Evolutionary conservation across 2,329 filamentous ascomycete genomes (phyloP).

Genomic region (Colletotrichum sp.): DNA sequence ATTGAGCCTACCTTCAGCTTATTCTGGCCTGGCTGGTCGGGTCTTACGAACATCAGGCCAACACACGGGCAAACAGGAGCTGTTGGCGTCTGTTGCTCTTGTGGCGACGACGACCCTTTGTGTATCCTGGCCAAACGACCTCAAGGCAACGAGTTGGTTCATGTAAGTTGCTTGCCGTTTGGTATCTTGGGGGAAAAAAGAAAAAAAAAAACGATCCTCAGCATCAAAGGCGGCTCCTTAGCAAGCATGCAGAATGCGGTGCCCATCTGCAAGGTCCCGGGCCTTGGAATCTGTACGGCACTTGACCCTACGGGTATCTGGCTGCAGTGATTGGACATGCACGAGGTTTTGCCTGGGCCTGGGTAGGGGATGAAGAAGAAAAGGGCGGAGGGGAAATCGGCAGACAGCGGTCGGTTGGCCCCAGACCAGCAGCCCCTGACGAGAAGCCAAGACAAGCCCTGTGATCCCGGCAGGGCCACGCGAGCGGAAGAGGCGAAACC

Average conservation of each 20-base stretch:
- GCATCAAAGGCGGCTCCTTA: background rate
- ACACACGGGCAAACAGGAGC: background rate
- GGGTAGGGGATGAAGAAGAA: background rate
- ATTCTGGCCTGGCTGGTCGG: background rate
- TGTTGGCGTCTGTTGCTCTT: background rate
- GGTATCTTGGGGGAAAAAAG: background rate
- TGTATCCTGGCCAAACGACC: background rate
- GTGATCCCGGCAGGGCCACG: conserved; percentile 9
- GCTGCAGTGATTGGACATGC: background rate
- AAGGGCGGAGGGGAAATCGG: background rate
- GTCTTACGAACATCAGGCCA: background rate
- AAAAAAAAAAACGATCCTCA: background rate
- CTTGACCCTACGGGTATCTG: background rate
- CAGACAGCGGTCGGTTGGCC: background rate
- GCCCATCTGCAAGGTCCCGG: background rate
- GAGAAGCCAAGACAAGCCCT: background rate
- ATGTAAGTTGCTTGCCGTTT: background rate
- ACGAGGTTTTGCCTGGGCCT: background rate
- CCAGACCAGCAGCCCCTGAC: background rate
- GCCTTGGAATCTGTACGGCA: background rate
- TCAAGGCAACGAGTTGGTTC: background rate
- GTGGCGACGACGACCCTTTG: background rate
- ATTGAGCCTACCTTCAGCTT: background rate
- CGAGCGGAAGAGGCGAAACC: conserved; percentile 2
- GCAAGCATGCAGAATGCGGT: background rate